These are phyloP conservation scores for Lactarius psammicola DNA, from an alignment of 768 basidiomycete genomes.

Conservation along the genomic window DNA sequence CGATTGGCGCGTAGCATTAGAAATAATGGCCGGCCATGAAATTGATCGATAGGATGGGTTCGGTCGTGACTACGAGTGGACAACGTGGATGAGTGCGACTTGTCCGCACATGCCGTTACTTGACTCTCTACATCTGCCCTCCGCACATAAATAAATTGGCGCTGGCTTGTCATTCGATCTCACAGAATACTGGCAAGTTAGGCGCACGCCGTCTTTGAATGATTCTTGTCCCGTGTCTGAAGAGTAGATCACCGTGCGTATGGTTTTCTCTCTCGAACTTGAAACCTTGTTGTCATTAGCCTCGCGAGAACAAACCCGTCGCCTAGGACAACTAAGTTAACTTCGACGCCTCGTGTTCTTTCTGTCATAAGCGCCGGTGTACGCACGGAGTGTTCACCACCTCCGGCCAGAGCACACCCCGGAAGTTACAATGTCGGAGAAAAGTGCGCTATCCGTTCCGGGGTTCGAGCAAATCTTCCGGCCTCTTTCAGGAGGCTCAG, in stretches of 20 bases:
- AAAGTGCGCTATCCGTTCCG: not conserved
- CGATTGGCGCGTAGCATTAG: not conserved
- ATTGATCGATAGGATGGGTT: not conserved
- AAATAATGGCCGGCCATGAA: not conserved
- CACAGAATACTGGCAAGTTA: not conserved
- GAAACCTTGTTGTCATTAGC: not conserved
- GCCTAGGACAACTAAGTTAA: not conserved
- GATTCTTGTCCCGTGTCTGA: not conserved
- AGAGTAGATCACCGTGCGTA: not conserved
- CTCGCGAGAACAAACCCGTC: not conserved
- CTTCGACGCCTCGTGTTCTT: not conserved
- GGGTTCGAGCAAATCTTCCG: not conserved
- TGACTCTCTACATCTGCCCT: not conserved
- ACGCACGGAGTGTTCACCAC: not conserved
- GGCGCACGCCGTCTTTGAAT: not conserved
- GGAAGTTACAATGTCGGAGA: not conserved
- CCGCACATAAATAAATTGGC: not conserved
- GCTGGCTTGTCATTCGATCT: not conserved
- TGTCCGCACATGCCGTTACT: not conserved
- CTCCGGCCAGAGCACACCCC: not conserved
- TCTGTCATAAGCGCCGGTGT: not conserved
- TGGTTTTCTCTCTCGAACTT: not conserved
- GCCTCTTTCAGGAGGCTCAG: not conserved
- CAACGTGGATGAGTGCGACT: not conserved
- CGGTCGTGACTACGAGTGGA: not conserved